Conservation (phyloP, 345 rosid genomes). For the Alliaria petiolata region DNA sequence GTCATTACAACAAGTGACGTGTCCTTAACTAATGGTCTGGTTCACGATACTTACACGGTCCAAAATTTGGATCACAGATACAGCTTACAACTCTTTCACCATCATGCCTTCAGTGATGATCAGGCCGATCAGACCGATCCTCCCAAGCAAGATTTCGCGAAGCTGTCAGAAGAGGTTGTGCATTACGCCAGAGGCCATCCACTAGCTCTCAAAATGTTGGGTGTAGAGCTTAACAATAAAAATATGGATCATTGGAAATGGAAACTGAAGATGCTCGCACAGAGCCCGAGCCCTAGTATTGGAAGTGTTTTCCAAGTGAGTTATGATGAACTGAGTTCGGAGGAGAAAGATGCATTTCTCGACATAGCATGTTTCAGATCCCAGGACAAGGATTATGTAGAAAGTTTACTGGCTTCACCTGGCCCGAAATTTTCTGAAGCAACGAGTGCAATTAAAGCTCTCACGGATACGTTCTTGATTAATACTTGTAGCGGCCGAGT, state of each 20-base stretch:
- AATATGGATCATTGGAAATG: conserved; percentile 12
- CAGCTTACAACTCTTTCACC: conserved; percentile 5
- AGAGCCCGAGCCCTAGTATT: not conserved
- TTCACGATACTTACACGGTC: not conserved
- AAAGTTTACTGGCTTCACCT: conserved; percentile 2
- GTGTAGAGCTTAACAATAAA: not conserved
- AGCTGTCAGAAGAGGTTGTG: conserved; percentile 3
- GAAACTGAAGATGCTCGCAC: not conserved
- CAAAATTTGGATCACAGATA: not conserved
- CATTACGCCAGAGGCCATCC: conserved; percentile 30
- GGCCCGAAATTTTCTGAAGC: not conserved
- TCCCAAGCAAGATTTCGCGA: not conserved
- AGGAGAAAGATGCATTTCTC: conserved; percentile 24
- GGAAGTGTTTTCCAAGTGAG: conserved; percentile 14
- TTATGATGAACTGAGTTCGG: conserved; percentile 19
- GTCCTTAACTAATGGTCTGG: not conserved
- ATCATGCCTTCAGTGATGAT: not conserved
- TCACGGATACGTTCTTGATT: conserved; percentile 25
- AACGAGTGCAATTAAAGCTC: not conserved
- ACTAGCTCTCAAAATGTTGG: conserved; percentile 34
- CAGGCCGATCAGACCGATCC: not conserved
- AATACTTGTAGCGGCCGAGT: not conserved
- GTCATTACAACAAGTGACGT: no score
- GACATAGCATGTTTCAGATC: conserved; percentile 38
- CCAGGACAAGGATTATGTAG: not conserved